Evolutionary conservation across 331 rosid genomes (phyloP).

Genomic region (Rosa hybrid): DNA sequence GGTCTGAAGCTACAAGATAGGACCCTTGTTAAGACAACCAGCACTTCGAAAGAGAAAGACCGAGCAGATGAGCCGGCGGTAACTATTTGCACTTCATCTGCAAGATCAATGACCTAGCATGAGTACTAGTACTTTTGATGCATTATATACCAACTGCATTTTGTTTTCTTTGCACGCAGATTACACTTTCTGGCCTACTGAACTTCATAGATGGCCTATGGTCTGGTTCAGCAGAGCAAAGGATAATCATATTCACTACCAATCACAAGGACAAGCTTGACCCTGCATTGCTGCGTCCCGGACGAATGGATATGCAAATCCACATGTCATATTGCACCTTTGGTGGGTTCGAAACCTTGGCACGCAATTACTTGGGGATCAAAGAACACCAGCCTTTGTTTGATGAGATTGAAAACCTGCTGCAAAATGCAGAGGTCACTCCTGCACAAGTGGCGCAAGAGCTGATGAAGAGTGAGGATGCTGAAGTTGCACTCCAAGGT

Average conservation of each 20-base stretch:
- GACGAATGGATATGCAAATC: constrained; percentile 48
- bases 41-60: not conserved
- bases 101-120: not conserved
- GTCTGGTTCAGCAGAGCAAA: constrained; percentile 38
- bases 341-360: constrained; percentile 32
- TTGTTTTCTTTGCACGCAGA: constrained; percentile 2
- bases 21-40: not conserved
- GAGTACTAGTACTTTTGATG: not conserved
- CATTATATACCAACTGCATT: not conserved
- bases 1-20: constrained; percentile 3
- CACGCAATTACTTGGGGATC: constrained; percentile 25
- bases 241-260: constrained; percentile 30
- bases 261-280: constrained; percentile 39
- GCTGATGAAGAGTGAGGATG: constrained; percentile 36
- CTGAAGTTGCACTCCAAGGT: constrained; percentile 24
- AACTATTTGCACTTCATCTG: not conserved
- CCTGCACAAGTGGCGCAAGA: constrained; percentile 46
- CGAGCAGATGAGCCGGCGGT: not conserved
- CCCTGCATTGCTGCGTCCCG: constrained; percentile 45
- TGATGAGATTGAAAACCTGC: constrained; percentile 23
- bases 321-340: constrained; percentile 37
- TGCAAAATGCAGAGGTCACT: constrained; percentile 28
- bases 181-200: constrained; percentile 31
- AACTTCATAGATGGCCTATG: constrained; percentile 43
- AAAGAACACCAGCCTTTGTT: constrained; percentile 19